phyloP scores from a whole-genome alignment of 2,329 filamentous ascomycete species.

The Plectosphaerella cucumerina region DNA sequence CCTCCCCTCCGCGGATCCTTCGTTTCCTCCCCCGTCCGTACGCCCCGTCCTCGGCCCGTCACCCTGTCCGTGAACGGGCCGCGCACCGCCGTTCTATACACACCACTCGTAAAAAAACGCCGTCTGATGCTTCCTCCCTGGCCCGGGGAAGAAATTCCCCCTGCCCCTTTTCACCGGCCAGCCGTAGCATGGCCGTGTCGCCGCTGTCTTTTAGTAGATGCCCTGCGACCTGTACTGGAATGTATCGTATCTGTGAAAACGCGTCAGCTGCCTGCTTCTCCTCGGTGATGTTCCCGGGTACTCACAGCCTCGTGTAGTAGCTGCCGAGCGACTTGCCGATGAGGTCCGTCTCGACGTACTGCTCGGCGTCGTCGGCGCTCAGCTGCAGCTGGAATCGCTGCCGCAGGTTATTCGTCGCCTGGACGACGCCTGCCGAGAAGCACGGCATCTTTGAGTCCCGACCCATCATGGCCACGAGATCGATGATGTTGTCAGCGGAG shows the following conservation, averaged over 20 bases:
- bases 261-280: conserved; percentile 2
- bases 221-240: conserved; percentile 87
- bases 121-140: neutral
- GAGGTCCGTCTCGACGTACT: conserved; percentile 75
- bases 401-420: conserved; percentile 64
- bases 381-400: conserved; percentile 79
- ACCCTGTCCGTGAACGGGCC: too few species aligned
- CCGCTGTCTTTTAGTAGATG: conserved; percentile 60
- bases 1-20: conserved; percentile 1
- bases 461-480: conserved; percentile 81
- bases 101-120: neutral
- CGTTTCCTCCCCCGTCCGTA: conserved; percentile 7
- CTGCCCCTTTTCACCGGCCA: neutral
- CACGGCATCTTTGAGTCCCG: conserved; percentile 81
- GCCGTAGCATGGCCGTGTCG: too few species aligned
- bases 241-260: conserved; percentile 64
- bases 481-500: conserved; percentile 76
- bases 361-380: conserved; percentile 76
- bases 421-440: conserved; percentile 68
- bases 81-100: conserved; percentile 5
- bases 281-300: conserved; percentile 17
- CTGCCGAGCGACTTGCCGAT: conserved; percentile 78
- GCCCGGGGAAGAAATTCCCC: neutral
- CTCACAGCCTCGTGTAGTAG: conserved; percentile 82
- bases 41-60: too few species aligned